Conservation (phyloP, 225 moss, liverwort and hornwort genomes). For the Rhytidiadelphus loreus region DNA sequence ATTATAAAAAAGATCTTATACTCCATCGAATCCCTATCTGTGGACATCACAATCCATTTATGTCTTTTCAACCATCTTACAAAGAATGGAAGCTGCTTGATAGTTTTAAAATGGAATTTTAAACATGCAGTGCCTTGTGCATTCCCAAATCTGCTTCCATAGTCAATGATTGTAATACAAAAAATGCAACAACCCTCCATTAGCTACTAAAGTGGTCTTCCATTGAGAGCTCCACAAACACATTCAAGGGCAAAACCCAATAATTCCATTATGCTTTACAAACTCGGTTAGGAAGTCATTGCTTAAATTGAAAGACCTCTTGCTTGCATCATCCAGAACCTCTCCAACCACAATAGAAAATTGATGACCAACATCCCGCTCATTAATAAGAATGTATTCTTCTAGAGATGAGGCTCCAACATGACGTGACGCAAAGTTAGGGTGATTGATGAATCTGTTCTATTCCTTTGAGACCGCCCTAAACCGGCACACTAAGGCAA, state of each 20-base stretch:
- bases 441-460: neutral
- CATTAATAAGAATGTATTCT: neutral
- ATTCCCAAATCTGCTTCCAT: neutral
- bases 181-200: neutral
- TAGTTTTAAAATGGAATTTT: neutral
- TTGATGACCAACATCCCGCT: no score
- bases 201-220: neutral
- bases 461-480: neutral
- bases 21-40: neutral
- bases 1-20: neutral
- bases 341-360: no score
- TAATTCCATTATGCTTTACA: neutral
- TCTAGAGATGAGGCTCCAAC: neutral
- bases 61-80: neutral
- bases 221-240: neutral
- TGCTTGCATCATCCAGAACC: neutral
- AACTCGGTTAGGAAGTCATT: neutral
- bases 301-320: neutral
- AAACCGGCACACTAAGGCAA: neutral
- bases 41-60: no score
- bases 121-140: neutral
- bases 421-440: neutral
- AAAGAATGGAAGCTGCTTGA: neutral
- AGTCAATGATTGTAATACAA: neutral
- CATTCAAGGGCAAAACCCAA: neutral